Percentiles rank a stretch among this genome's conserved stretches.
These are phyloP conservation scores for Cantharellus anzutake DNA, from an alignment of 768 basidiomycete species.

Conservation along the genomic window DNA sequence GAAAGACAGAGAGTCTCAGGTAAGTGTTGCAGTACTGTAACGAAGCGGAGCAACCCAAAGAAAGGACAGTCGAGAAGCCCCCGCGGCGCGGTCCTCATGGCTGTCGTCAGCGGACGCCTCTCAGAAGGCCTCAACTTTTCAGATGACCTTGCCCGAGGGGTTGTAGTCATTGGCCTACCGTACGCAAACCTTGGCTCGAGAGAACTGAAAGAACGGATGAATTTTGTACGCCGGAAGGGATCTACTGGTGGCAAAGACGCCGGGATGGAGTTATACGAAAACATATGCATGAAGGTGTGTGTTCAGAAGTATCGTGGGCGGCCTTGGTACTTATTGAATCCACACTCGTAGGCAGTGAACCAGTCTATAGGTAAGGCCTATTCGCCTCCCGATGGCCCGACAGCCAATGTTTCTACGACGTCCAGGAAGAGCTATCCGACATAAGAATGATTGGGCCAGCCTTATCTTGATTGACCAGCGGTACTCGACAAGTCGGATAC, in stretches of 20 bases:
- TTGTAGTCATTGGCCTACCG: conserved; percentile 77
- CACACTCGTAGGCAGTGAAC: conserved; percentile 53
- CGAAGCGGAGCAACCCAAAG: too few relatives aligned
- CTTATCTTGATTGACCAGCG: conserved; percentile 74
- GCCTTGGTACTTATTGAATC: conserved; percentile 12
- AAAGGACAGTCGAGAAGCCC: conserved; percentile 9
- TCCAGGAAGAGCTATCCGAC: conserved; percentile 81
- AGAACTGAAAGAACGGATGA: conserved; percentile 82
- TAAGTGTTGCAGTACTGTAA: too few relatives aligned
- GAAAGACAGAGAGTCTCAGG: too few relatives aligned
- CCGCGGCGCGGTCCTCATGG: conserved; percentile 66
- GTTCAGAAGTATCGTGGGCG: conserved; percentile 9
- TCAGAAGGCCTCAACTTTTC: conserved; percentile 67
- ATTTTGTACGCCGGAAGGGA: conserved; percentile 46
- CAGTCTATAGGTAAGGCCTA: conserved; percentile 71
- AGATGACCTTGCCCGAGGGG: conserved; percentile 58
- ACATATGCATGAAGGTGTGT: conserved; percentile 58
- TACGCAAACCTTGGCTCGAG: conserved; percentile 85
- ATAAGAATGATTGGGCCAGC: conserved; percentile 79
- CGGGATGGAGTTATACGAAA: conserved; percentile 71
- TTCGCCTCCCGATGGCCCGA: neutral
- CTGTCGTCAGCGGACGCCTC: conserved; percentile 93
- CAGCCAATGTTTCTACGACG: neutral
- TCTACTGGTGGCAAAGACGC: conserved; percentile 37
- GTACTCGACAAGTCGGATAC: conserved; percentile 50